Conservation (phyloP, 176 grass and related monocot genomes). For the Carex scoparia region DNA sequence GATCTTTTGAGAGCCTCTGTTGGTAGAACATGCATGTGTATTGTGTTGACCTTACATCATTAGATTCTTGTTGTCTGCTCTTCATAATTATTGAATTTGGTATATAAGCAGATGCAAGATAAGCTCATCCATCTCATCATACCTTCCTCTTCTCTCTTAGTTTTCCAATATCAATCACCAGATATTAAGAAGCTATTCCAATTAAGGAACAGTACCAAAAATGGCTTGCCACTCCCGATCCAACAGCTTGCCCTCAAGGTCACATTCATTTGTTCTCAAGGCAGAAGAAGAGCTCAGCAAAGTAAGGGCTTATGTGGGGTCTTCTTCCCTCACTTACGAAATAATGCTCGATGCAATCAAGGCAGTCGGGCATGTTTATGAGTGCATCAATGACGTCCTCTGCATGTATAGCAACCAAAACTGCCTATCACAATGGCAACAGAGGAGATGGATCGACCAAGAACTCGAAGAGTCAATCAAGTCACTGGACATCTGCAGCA, state of each 20-base stretch:
- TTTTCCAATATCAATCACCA: conserved; percentile 16
- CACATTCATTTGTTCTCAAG: conserved; percentile 23
- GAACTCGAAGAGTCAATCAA: background rate
- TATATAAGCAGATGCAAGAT: conserved; percentile 14
- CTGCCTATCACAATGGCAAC: conserved; percentile 21
- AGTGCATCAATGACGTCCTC: conserved; percentile 24
- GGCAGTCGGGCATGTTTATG: conserved; percentile 9
- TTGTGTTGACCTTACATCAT: background rate
- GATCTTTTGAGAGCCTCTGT: background rate
- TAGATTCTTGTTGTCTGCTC: background rate
- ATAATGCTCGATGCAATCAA: conserved; percentile 2
- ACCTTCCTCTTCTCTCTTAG: background rate
- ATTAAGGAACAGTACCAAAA: background rate
- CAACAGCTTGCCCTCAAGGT: conserved; percentile 26
- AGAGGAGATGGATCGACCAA: conserved; percentile 37
- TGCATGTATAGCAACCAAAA: conserved; percentile 37
- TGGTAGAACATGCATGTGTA: background rate
- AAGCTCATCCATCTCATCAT: background rate
- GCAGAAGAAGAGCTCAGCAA: conserved; percentile 28
- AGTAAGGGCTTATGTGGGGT: conserved; percentile 8
- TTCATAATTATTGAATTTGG: background rate
- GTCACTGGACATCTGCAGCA: conserved; percentile 28
- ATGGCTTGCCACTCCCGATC: conserved; percentile 25
- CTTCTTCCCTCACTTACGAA: background rate
- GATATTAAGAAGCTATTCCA: conserved; percentile 16